Evolutionary conservation across 2,329 filamentous ascomycete species (phyloP).

Genomic region (Neonectria neomacrospora): DNA sequence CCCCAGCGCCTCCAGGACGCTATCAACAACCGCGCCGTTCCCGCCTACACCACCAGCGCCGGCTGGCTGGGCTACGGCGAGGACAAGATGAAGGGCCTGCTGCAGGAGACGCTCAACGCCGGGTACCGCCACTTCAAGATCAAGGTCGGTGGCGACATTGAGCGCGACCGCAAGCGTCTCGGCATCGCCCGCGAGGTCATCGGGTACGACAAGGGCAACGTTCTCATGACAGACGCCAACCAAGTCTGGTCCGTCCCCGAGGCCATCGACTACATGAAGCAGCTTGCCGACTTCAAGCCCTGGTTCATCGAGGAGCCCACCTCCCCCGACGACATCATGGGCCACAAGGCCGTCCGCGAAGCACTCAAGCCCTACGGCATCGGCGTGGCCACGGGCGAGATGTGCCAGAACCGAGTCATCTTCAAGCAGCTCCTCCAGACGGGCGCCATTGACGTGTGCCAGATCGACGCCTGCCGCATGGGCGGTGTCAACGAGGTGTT

Average conservation of each 20-base stretch:
- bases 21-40: constrained; percentile 78
- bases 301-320: constrained; percentile 98
- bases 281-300: constrained; percentile 83
- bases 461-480: constrained; percentile 90
- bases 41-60: constrained; percentile 89
- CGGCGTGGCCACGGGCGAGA: constrained; percentile 90
- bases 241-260: constrained; percentile 93
- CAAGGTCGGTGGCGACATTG: constrained; percentile 82
- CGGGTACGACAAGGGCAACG: constrained; percentile 83
- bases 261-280: constrained; percentile 86
- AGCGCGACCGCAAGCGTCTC: constrained; percentile 76
- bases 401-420: constrained; percentile 94
- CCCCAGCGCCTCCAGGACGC: constrained; percentile 78
- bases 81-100: constrained; percentile 82
- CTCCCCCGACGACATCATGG: constrained; percentile 87
- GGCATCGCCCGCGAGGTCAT: constrained; percentile 81
- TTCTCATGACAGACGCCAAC: constrained; percentile 94
- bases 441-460: constrained; percentile 86
- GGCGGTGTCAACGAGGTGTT: constrained; percentile 93
- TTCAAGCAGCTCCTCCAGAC: constrained; percentile 90
- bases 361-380: constrained; percentile 80
- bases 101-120: constrained; percentile 78
- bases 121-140: constrained; percentile 92
- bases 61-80: constrained; percentile 93
- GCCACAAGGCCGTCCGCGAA: constrained; percentile 85